Conservation (phyloP, 2,329 filamentous ascomycete species). For the Cladosporium cucumerinum region DNA sequence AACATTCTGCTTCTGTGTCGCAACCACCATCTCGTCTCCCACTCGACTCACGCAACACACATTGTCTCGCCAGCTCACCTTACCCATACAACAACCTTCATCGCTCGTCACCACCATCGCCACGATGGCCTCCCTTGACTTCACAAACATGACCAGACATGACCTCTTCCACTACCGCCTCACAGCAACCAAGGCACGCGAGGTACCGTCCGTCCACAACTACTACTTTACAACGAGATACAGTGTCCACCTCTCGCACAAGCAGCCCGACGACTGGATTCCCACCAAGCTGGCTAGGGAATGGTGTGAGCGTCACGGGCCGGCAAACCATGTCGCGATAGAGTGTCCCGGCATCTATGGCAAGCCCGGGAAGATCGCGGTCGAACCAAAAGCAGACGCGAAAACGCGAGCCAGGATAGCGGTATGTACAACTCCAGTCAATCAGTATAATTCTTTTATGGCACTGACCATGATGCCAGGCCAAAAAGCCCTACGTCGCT, state of each 20-base stretch:
- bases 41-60: neutral
- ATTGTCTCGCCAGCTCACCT: neutral
- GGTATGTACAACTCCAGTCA: no score
- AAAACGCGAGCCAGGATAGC: no score
- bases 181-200: neutral
- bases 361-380: no score
- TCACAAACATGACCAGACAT: neutral
- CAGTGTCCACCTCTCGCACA: neutral
- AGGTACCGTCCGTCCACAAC: neutral
- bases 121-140: neutral
- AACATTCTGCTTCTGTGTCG: neutral
- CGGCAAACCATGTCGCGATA: no score
- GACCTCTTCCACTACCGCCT: neutral
- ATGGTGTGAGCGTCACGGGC: no score
- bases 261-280: neutral
- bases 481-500: no score
- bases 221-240: neutral
- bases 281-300: no score
- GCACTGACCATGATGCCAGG: no score
- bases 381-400: no score
- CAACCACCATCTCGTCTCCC: neutral
- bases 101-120: neutral
- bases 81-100: neutral
- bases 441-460: no score
- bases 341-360: no score